Conservation (phyloP, 2,329 filamentous ascomycete genomes). For the Penicillium sp. region DNA sequence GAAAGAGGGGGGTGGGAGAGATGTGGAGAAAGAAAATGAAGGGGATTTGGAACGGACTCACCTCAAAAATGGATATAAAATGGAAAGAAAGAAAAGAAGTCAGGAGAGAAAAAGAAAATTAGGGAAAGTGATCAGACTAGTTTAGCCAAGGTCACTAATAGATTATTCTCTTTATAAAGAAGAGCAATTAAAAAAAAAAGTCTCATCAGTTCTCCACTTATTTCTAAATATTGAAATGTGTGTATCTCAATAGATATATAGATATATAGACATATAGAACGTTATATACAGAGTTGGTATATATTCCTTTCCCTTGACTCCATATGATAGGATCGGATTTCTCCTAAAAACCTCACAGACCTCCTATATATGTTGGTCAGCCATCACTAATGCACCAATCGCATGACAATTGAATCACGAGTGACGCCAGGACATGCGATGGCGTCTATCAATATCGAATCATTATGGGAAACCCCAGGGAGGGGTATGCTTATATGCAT, state of each 20-base stretch:
- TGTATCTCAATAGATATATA: neutral
- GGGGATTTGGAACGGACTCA: slow-evolving; percentile 5
- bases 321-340: slow-evolving; percentile 2
- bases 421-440: neutral
- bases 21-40: slow-evolving; percentile 15
- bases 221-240: neutral
- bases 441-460: slow-evolving; percentile 4
- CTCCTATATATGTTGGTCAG: neutral
- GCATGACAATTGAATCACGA: slow-evolving; percentile 19
- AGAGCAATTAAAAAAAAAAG: neutral
- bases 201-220: slow-evolving; percentile 3
- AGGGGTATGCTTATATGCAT: neutral
- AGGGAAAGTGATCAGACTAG: slow-evolving; percentile 5
- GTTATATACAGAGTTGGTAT: no score
- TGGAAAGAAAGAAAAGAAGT: neutral
- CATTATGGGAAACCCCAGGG: neutral
- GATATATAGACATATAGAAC: no score
- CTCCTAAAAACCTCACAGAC: neutral
- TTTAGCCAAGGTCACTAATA: neutral
- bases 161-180: neutral
- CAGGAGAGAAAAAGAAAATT: neutral
- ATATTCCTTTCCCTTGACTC: no score
- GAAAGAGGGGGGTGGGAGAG: slow-evolving; percentile 14
- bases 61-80: neutral
- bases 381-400: slow-evolving; percentile 18